These are phyloP conservation scores for Diaporthe sp. DNA, from an alignment of 2,329 filamentous ascomycete genomes.

Conservation along the genomic window DNA sequence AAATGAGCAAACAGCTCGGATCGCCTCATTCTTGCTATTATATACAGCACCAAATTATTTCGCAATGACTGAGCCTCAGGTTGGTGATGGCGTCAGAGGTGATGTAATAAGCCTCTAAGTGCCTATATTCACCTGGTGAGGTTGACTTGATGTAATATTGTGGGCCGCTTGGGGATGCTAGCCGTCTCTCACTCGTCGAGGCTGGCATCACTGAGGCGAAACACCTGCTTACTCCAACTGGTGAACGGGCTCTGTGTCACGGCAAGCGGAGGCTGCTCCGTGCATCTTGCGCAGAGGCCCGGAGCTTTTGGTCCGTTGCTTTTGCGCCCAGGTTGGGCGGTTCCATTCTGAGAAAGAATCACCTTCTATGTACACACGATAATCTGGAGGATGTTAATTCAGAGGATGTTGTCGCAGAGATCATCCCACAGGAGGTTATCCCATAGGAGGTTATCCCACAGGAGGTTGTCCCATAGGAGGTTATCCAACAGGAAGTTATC, in stretches of 20 bases:
- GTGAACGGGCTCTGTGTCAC: not conserved
- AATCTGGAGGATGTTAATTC: too few relatives aligned
- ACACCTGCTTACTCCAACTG: not conserved
- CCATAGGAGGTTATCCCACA: too few relatives aligned
- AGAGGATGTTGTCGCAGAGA: too few relatives aligned
- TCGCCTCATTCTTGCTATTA: not conserved
- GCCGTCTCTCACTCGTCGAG: constrained; percentile 9
- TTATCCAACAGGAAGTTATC: too few relatives aligned
- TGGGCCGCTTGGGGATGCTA: constrained; percentile 15
- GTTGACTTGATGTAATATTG: constrained; percentile 34
- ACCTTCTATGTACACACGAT: too few relatives aligned
- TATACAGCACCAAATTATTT: not conserved
- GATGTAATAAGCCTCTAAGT: constrained; percentile 28
- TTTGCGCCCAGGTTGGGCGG: too few relatives aligned
- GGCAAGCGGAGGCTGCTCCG: not conserved
- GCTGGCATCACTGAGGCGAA: not conserved
- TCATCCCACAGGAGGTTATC: too few relatives aligned
- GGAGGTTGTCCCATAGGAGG: too few relatives aligned
- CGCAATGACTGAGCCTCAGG: not conserved
- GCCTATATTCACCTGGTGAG: constrained; percentile 9
- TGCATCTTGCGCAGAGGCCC: not conserved
- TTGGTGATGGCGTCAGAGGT: constrained; percentile 30
- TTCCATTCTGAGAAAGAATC: too few relatives aligned
- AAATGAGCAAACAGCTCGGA: not conserved
- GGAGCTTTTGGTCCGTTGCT: constrained; percentile 26